Percentiles rank a stretch among this genome's conserved stretches.
Evolutionary conservation across 371 early-diverging fungal species (phyloP).

Genomic region (Rhizopus delemar): DNA sequence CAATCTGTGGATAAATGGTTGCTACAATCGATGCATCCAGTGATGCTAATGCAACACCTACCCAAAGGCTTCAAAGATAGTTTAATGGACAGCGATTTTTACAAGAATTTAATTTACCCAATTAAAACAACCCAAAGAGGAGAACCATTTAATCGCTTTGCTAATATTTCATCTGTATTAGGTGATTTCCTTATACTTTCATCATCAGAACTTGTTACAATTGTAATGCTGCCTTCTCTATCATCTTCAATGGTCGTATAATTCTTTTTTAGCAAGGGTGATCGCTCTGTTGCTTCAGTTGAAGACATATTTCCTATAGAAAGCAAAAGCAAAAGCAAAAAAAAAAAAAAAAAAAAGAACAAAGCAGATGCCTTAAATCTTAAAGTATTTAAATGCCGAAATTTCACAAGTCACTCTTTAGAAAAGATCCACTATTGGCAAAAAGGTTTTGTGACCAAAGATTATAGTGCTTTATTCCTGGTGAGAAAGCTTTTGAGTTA

Average conservation of each 20-base stretch:
- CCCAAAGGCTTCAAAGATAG: slow-evolving; percentile 17
- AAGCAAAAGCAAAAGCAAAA: too few relatives aligned
- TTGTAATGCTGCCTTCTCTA: slow-evolving; percentile 11
- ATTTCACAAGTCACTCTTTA: too few relatives aligned
- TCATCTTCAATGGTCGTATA: slow-evolving; percentile 12
- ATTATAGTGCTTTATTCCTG: too few relatives aligned
- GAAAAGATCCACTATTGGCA: too few relatives aligned
- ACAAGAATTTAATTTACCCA: slow-evolving; percentile 9
- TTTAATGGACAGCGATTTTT: background rate
- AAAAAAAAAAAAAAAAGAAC: too few relatives aligned
- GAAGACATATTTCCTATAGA: background rate
- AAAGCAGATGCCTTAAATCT: too few relatives aligned
- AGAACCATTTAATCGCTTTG: slow-evolving; percentile 20
- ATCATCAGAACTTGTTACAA: slow-evolving; percentile 4
- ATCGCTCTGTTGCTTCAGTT: slow-evolving; percentile 5
- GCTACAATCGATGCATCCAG: slow-evolving; percentile 82
- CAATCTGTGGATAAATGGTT: slow-evolving; percentile 75
- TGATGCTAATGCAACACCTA: slow-evolving; percentile 67
- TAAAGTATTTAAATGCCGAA: too few relatives aligned
- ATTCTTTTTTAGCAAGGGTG: slow-evolving; percentile 7
- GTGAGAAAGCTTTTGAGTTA: too few relatives aligned
- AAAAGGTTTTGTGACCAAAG: too few relatives aligned
- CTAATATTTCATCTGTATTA: slow-evolving; percentile 9
- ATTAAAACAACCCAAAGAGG: slow-evolving; percentile 14
- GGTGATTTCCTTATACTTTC: slow-evolving; percentile 3